Percentiles rank a stretch among this genome's conserved stretches.
phyloP scores from a whole-genome alignment of 805 yeast species.

The Wickerhamomyces xylosicus region DNA sequence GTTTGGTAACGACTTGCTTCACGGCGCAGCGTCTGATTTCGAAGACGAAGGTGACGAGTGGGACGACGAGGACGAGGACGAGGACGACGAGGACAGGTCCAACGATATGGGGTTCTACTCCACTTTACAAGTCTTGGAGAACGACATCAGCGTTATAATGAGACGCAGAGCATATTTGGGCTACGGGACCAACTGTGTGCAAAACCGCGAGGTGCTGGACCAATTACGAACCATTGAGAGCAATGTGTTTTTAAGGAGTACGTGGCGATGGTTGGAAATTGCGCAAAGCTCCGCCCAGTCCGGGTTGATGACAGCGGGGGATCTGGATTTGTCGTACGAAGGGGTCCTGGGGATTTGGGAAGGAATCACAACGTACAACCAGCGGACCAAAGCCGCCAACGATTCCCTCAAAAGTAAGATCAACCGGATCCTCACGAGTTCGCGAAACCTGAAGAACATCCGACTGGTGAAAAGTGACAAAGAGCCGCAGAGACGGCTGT shows the following conservation, averaged over 20 bases:
- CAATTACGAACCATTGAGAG: slow-evolving; percentile 39
- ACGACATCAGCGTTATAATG: slow-evolving; percentile 69
- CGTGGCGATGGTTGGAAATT: slow-evolving; percentile 87
- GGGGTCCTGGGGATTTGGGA: slow-evolving; percentile 92
- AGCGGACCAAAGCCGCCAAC: slow-evolving; percentile 13
- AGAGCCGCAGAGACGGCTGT: slow-evolving; percentile 61
- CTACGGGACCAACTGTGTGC: slow-evolving; percentile 59
- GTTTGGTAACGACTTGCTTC: neutral
- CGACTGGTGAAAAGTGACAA: slow-evolving; percentile 32
- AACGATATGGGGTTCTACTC: slow-evolving; percentile 19
- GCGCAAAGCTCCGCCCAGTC: slow-evolving; percentile 55
- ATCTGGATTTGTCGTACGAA: slow-evolving; percentile 71
- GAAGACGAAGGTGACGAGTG: neutral
- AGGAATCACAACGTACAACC: slow-evolving; percentile 42
- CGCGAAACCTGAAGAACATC: slow-evolving; percentile 21
- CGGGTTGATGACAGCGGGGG: slow-evolving; percentile 58
- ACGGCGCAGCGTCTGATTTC: no score
- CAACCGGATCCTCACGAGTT: slow-evolving; percentile 20
- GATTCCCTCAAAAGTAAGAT: slow-evolving; percentile 15
- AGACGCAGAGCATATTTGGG: slow-evolving; percentile 62
- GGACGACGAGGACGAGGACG: slow-evolving; percentile 8
- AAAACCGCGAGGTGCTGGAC: slow-evolving; percentile 52
- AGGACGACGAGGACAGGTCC: slow-evolving; percentile 16
- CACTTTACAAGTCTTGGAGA: slow-evolving; percentile 39
- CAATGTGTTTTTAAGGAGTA: slow-evolving; percentile 51